phyloP scores from a whole-genome alignment of 192 early-diverging fungal species.

The Podila verticillata region DNA sequence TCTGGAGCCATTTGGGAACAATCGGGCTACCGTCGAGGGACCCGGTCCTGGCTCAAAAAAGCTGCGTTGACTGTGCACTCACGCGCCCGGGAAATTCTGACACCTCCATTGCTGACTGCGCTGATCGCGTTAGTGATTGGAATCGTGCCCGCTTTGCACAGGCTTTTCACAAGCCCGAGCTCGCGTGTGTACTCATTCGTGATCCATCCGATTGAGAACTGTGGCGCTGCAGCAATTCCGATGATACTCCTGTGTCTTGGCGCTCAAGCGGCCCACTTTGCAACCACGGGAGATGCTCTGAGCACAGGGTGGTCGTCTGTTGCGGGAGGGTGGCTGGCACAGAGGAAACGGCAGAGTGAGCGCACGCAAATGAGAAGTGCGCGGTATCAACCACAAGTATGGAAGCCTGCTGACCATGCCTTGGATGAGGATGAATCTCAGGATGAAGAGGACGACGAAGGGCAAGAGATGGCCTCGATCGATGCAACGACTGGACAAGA shows the following conservation, averaged over 20 bases:
- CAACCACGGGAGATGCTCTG: background rate
- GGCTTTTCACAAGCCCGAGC: constrained; percentile 64
- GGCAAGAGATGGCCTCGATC: too few species aligned
- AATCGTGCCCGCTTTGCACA: constrained; percentile 70
- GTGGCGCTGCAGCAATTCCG: constrained; percentile 82
- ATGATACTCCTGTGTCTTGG: constrained; percentile 81
- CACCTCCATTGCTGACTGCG: constrained; percentile 79
- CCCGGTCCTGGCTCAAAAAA: background rate
- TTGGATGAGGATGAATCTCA: too few species aligned
- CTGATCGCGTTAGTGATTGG: constrained; percentile 72
- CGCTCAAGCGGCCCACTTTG: constrained; percentile 62
- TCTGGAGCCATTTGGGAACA: background rate
- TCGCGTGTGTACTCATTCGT: constrained; percentile 66
- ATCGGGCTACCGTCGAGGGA: background rate
- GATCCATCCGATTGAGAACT: constrained; percentile 73
- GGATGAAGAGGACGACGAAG: too few species aligned
- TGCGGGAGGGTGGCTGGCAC: too few species aligned
- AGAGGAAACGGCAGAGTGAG: too few species aligned
- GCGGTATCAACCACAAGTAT: too few species aligned
- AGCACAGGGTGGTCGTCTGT: too few species aligned
- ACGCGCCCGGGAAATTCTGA: constrained; percentile 56
- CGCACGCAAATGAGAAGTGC: too few species aligned
- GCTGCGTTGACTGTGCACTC: background rate
- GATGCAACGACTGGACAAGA: too few species aligned
- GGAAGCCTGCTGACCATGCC: too few species aligned